Base-by-base conservation (phyloP, 139 green algal genomes). In the Mychonastes homosphaera region DNA sequence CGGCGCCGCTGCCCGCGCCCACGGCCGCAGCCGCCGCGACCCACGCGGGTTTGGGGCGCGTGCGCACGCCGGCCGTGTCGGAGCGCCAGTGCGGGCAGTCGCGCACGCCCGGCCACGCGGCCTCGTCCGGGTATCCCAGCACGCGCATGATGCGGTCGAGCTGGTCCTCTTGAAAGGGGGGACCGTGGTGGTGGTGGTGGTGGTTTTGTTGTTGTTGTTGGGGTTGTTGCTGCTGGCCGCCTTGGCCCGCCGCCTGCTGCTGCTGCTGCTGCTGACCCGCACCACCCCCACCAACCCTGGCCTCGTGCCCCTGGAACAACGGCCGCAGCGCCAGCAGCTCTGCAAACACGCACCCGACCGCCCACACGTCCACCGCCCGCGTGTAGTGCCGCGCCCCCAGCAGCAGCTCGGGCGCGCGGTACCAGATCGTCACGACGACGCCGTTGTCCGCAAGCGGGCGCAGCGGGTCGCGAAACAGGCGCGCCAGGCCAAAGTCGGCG, bases 401-500 rank as follows among this genome's bases (percentile, higher is more conserved):
- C 61, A 91, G 75, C 51, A 91, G 75, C 79, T 91, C 83, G 23
- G 82, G 82, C 0, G 80, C 78, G 3, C 78, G 57, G 68, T 86
- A 92, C 84, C 84, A 92, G 49, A 88, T 87, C 27, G 84, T 92
- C 3, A 88, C 84, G 24, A 92, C 84, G 23, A 87, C 79, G 3
- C 81, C 80, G 34, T 86, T 90, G 56, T 88, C 80, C 2, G 35
- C 64, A 40, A 90, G 70, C 0, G 82, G 75, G 38, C 79, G 59
- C 30, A 79, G 58, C 6, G 73, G 80, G 45, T 86, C 56, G 28
- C 44, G 54, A 55, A 70, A 58, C 45, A 47, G 53, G 38, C 65
- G 43, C 12, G 71, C 69, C 35, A 72, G 53, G 2, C 66, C 73
- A 73, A 76, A 76, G 56, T 76, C 78, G 4, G 69, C 81, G 16